Evolutionary conservation across 2,329 filamentous ascomycete genomes (phyloP).

Genomic region (Rhynchosporium graminicola): DNA sequence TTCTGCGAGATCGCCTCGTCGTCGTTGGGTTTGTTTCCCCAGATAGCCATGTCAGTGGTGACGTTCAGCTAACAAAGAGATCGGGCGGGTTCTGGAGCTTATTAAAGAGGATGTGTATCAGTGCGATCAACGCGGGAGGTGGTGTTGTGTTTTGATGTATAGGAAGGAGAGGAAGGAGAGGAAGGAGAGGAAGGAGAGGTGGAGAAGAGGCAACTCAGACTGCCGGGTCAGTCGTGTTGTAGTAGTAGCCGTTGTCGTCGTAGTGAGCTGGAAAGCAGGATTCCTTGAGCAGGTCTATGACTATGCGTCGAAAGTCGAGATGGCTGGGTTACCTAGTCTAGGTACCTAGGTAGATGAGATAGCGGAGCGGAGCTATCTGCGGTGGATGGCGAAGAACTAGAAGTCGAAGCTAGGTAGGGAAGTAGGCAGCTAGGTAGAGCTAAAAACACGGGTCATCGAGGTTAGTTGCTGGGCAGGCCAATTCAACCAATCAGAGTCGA

Average conservation of each 20-base stretch:
- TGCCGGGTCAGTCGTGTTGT: not conserved
- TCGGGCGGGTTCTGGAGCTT: not conserved
- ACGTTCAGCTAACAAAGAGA: not conserved
- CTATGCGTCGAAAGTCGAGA: too few species aligned
- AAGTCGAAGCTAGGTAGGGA: too few species aligned
- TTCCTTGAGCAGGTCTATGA: not conserved
- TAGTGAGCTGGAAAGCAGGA: conserved; percentile 9
- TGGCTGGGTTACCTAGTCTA: too few species aligned
- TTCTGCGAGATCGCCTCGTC: conserved; percentile 33
- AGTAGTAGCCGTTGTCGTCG: not conserved
- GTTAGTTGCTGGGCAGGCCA: not conserved
- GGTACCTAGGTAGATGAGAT: too few species aligned
- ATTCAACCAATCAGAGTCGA: not conserved
- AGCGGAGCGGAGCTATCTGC: too few species aligned
- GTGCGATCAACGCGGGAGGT: too few species aligned
- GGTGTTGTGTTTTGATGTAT: not conserved
- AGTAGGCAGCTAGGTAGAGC: too few species aligned
- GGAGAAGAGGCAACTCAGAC: not conserved
- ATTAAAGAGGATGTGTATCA: not conserved
- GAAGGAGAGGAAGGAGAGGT: not conserved
- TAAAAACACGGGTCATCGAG: not conserved
- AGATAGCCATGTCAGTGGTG: conserved; percentile 50
- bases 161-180: not conserved
- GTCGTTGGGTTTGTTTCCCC: conserved; percentile 52
- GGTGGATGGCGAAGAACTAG: not conserved